Evolutionary conservation across 2,329 filamentous ascomycete species (phyloP).

Genomic region (Pseudogymnoascus sp.): DNA sequence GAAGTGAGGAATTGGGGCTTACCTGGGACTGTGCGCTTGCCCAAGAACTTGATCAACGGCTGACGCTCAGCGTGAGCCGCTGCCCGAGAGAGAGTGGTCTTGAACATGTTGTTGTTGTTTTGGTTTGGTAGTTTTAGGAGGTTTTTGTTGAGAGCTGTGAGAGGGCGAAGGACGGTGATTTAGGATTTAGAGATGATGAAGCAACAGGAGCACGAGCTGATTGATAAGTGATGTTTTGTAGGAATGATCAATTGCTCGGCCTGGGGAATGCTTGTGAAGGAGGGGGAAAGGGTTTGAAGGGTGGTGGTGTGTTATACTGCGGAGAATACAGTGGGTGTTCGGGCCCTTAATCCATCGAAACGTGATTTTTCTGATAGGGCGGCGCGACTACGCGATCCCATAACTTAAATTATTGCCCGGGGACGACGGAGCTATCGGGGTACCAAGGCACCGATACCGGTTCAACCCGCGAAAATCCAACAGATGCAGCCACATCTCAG

Average conservation of each 20-base stretch:
- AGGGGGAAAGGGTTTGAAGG: not conserved
- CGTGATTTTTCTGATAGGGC: conserved; percentile 7
- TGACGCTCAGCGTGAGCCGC: conserved; percentile 28
- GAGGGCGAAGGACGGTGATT: not conserved
- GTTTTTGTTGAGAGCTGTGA: not conserved
- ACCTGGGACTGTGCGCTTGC: conserved; percentile 33
- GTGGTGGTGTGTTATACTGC: conserved; percentile 1
- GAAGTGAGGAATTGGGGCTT: conserved; percentile 17
- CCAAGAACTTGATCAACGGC: conserved; percentile 36
- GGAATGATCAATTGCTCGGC: not conserved
- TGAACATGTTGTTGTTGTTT: conserved; percentile 5
- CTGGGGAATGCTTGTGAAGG: not conserved
- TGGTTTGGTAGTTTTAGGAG: not conserved
- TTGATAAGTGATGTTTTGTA: not conserved
- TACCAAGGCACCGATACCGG: conserved; percentile 3
- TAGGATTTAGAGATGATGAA: not conserved
- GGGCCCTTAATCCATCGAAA: not conserved
- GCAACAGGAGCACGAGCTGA: conserved; percentile 1
- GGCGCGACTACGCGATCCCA: not conserved
- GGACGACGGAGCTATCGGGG: conserved; percentile 3
- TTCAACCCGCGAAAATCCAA: conserved; percentile 6
- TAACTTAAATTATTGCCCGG: conserved; percentile 6
- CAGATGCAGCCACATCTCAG: not conserved
- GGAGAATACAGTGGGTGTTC: not conserved
- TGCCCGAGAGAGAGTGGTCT: conserved; percentile 10